A percentile compares a stretch with the other conserved stretches of the same genome.
These are phyloP conservation scores for Hypoxylon sp. DNA, from an alignment of 2,329 filamentous ascomycete genomes.

Conservation along the genomic window DNA sequence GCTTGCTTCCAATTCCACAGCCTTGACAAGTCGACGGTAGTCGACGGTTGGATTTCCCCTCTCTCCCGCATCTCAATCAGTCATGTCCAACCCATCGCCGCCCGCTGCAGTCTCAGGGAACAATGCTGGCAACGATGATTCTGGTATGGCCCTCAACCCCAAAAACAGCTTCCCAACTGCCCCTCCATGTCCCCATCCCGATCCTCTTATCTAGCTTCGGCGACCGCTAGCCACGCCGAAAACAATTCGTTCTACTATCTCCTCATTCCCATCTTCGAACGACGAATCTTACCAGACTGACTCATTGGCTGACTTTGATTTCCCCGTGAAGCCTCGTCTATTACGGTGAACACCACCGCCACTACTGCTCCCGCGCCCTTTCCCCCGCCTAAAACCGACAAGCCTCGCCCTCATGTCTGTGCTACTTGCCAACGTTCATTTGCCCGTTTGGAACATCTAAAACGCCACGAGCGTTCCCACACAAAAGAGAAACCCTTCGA, in stretches of 20 bases:
- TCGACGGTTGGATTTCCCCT: conserved; percentile 47
- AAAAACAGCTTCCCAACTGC: conserved; percentile 30
- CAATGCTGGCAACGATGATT: conserved; percentile 54
- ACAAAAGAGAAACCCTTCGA: conserved; percentile 95
- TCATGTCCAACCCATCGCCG: conserved; percentile 55
- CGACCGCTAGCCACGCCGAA: conserved; percentile 28
- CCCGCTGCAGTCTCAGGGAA: conserved; percentile 50
- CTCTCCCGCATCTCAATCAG: conserved; percentile 37
- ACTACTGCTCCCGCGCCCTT: conserved; percentile 60
- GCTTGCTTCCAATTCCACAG: conserved; percentile 32
- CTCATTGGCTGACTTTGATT: conserved; percentile 45
- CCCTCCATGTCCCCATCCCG: conserved; percentile 37
- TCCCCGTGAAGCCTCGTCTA: conserved; percentile 56
- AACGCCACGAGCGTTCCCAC: conserved; percentile 86
- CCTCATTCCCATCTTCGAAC: conserved; percentile 8
- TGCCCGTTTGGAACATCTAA: conserved; percentile 94
- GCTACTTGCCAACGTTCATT: conserved; percentile 92
- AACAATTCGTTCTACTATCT: conserved; percentile 19
- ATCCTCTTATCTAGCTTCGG: conserved; percentile 34
- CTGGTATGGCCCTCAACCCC: conserved; percentile 48
- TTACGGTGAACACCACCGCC: conserved; percentile 55
- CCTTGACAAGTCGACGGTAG: conserved; percentile 39
- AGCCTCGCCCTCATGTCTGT: conserved; percentile 95
- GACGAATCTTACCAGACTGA: conserved; percentile 29
- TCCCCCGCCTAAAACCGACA: conserved; percentile 94